A percentile compares a stretch with the other conserved stretches of the same genome.
Conservation (phyloP, 2,329 filamentous ascomycete genomes). For the Trichoderma lentiforme region DNA sequence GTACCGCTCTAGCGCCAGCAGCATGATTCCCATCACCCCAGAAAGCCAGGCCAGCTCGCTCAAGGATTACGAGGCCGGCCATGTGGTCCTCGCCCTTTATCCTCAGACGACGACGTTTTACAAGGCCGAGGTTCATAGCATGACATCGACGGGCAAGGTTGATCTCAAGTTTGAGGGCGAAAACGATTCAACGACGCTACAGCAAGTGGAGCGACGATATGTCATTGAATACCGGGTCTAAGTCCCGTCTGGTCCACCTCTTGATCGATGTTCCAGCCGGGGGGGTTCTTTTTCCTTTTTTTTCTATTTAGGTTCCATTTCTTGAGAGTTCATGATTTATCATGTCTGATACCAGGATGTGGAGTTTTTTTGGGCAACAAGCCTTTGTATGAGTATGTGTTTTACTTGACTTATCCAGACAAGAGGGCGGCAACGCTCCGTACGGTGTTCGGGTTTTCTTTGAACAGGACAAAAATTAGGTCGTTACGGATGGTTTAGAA, state of each 20-base stretch:
- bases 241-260: neutral
- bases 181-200: constrained; percentile 68
- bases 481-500: neutral
- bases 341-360: neutral
- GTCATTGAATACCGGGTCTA: constrained; percentile 66
- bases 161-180: constrained; percentile 77
- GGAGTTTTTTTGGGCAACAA: neutral
- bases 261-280: neutral
- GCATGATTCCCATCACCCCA: constrained; percentile 72
- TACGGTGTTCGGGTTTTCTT: neutral
- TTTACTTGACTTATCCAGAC: neutral
- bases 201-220: constrained; percentile 71
- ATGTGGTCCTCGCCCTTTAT: constrained; percentile 73
- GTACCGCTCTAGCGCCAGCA: constrained; percentile 69
- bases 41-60: constrained; percentile 47
- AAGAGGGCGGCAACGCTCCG: constrained; percentile 10
- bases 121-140: constrained; percentile 74
- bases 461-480: neutral
- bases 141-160: constrained; percentile 54
- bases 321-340: neutral
- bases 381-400: neutral
- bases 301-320: neutral
- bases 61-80: constrained; percentile 62
- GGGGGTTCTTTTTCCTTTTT: neutral
- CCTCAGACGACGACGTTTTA: constrained; percentile 85